Base-by-base conservation (phyloP, 495 filamentous ascomycete genomes). In the Bacidia rubella region DNA sequence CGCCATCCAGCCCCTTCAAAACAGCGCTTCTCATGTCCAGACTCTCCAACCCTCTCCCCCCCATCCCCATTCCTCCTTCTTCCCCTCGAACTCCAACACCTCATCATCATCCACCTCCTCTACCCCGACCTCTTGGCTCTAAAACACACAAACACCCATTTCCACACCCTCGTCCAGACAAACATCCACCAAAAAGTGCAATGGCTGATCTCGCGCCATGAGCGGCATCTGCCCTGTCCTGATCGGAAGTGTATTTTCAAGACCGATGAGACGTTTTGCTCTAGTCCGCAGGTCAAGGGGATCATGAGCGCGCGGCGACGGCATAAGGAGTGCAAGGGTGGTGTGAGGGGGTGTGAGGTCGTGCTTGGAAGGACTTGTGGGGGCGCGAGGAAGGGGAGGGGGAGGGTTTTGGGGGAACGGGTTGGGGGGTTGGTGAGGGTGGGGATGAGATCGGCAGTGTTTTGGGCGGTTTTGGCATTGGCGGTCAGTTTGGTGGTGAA, bases 401-500 rank as follows among this genome's bases (percentile, higher is more conserved):
- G 50, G 43, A 48, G 27, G 49, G 23, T 23, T 24, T 15, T 51
- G 19, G 22, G 15, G 25, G 27, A 47, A 42, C 15, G 1, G 32
- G 53, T 11, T 7, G 11, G 39, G 24, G 41, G 26, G 19, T 41
- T 39, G 20, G 26, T 53, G 56, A 15, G 1, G 44, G n/a, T 11
- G 26, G 35, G n/a, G 44, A n/a, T 39, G 10, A 19, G 29, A 7
- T 77, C 70, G 23, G 68, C 59, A 9, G 65, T 55, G 5, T 49
- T 38, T 49, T 86, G 49, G 49, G 79, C 81, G 40, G 83, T 81
- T 56, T 87, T 79, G 45, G 87, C 64, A 66, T 81, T 87, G 54
- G 74, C 26, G 23, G 25, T 47, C 5, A 35, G 41, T 44, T 44
- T 44, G 71, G 58, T 83, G 81, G 51, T 80, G 75, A 65, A 87